phyloP scores from a whole-genome alignment of 2,329 filamentous ascomycete genomes.

The Chrysoporthe cubensis region DNA sequence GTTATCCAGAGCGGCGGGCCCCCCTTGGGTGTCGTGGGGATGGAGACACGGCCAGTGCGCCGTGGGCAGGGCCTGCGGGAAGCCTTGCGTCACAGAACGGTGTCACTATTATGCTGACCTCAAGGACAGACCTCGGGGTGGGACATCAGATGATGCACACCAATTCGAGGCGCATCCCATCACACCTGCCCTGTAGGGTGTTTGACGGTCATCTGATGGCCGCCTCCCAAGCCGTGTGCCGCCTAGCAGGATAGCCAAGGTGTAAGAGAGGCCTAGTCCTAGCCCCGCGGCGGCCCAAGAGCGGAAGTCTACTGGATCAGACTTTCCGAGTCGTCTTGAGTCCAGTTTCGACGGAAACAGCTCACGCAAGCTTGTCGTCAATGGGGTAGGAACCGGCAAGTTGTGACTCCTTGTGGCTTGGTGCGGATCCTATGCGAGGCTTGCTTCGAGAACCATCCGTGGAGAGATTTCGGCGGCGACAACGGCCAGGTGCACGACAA shows the following conservation, averaged over 20 bases:
- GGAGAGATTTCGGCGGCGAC: neutral
- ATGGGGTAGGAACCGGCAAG: neutral
- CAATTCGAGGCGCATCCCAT: slow-evolving; percentile 15
- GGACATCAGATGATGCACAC: slow-evolving; percentile 23
- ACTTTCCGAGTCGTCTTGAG: slow-evolving; percentile 10
- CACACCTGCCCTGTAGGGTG: slow-evolving; percentile 16
- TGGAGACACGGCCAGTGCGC: neutral
- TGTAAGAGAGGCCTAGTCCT: slow-evolving; percentile 10
- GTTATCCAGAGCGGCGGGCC: slow-evolving; percentile 15
- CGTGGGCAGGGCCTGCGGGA: neutral
- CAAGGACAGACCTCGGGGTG: neutral
- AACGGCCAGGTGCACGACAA: neutral
- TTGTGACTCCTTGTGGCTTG: neutral
- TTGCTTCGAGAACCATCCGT: neutral
- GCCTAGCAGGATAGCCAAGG: neutral
- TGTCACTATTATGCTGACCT: slow-evolving; percentile 6
- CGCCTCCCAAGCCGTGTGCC: slow-evolving; percentile 15
- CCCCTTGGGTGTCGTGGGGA: neutral
- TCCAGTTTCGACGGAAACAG: slow-evolving; percentile 7
- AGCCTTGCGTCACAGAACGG: neutral
- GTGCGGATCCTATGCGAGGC: too few relatives aligned
- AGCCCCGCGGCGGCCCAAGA: slow-evolving; percentile 16
- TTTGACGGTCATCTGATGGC: slow-evolving; percentile 19
- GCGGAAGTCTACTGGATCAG: slow-evolving; percentile 18
- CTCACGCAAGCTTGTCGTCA: neutral